Evolutionary conservation across 495 filamentous ascomycete species (phyloP).

Genomic region (Xylaria venustula): DNA sequence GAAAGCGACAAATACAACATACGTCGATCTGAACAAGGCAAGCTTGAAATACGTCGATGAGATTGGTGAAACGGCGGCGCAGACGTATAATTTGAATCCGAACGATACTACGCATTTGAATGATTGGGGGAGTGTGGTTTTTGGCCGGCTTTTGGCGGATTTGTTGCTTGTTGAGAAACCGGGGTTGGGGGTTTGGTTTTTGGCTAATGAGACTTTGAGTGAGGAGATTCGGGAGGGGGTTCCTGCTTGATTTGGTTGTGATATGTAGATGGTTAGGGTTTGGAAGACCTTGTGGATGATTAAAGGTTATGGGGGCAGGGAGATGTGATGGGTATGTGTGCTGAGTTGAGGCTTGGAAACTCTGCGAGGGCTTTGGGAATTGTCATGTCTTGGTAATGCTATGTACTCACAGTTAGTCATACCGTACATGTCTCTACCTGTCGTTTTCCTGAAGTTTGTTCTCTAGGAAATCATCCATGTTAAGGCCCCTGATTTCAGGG

Average conservation of each 20-base stretch:
- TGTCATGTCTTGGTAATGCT: too few relatives aligned
- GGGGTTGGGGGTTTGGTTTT: slow-evolving; percentile 23
- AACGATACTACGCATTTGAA: slow-evolving; percentile 51
- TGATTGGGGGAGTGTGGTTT: slow-evolving; percentile 38
- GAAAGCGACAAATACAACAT: slow-evolving; percentile 15
- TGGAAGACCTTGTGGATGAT: too few relatives aligned
- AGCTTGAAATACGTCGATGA: slow-evolving; percentile 43
- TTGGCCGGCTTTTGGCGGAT: slow-evolving; percentile 46
- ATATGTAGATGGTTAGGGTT: background rate
- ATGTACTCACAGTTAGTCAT: too few relatives aligned
- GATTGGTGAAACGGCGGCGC: slow-evolving; percentile 41
- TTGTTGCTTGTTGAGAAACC: slow-evolving; percentile 31
- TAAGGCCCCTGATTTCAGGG: too few relatives aligned
- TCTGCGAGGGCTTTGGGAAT: too few relatives aligned
- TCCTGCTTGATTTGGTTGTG: slow-evolving; percentile 20
- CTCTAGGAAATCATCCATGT: too few relatives aligned
- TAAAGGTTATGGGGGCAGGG: too few relatives aligned
- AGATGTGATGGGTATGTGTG: too few relatives aligned
- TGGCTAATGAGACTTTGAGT: slow-evolving; percentile 29
- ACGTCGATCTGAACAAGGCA: slow-evolving; percentile 46
- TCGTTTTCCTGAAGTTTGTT: too few relatives aligned
- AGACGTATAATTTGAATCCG: slow-evolving; percentile 37
- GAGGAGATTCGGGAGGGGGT: slow-evolving; percentile 30
- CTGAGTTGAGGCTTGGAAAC: too few relatives aligned
- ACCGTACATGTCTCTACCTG: too few relatives aligned